A percentile compares a stretch with the other conserved stretches of the same genome.
Evolutionary conservation across 768 basidiomycete species (phyloP).

Genomic region (Mycena chlorophos): DNA sequence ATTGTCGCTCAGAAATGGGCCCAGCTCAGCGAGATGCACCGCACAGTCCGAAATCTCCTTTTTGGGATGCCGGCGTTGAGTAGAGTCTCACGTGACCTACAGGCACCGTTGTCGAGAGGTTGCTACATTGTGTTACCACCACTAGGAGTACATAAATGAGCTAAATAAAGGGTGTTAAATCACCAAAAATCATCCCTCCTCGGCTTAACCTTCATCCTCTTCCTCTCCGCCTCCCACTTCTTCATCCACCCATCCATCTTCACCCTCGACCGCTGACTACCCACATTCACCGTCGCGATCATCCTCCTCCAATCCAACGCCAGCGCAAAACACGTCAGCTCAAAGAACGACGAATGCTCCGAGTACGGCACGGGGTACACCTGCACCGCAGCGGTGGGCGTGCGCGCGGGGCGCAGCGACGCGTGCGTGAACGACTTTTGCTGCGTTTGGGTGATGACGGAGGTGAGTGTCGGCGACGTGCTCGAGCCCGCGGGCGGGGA

Average conservation of each 20-base stretch:
- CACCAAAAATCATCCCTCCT: slow-evolving; percentile 53
- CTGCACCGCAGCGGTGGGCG: slow-evolving; percentile 67
- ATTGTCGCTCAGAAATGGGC: no score
- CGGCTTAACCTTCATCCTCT: slow-evolving; percentile 48
- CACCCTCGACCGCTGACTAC: slow-evolving; percentile 64
- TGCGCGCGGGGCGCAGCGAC: slow-evolving; percentile 66
- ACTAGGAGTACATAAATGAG: no score
- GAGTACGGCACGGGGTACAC: slow-evolving; percentile 89
- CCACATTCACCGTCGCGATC: slow-evolving; percentile 94
- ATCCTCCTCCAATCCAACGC: slow-evolving; percentile 83
- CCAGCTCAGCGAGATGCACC: no score
- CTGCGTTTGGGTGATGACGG: slow-evolving; percentile 68
- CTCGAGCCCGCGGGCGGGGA: slow-evolving; percentile 61
- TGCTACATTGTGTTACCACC: no score
- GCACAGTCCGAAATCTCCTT: no score
- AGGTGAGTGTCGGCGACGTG: slow-evolving; percentile 60
- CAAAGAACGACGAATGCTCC: slow-evolving; percentile 95
- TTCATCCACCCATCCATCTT: slow-evolving; percentile 92
- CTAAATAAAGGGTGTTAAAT: no score
- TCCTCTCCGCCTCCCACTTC: slow-evolving; percentile 85
- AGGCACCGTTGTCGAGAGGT: no score
- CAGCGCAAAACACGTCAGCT: slow-evolving; percentile 92
- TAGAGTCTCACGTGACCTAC: no score
- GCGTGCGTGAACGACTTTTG: slow-evolving; percentile 66
- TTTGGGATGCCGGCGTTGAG: no score